phyloP scores from a whole-genome alignment of 169 alveolate genomes.

The Cryptosporidium meleagridis region DNA sequence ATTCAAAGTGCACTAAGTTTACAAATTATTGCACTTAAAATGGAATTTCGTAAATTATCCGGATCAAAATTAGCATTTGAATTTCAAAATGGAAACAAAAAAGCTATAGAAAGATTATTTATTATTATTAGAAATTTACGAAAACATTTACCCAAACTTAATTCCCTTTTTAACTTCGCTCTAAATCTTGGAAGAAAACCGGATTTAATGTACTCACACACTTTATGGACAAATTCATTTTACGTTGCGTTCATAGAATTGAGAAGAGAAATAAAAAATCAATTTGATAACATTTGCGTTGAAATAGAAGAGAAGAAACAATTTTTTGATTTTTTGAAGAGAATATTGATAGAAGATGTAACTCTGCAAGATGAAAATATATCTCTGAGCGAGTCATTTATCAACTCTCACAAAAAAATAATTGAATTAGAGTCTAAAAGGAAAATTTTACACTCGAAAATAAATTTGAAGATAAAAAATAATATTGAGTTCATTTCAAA shows the following conservation, averaged over 20 bases:
- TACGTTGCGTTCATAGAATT: conserved; percentile 17
- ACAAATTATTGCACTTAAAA: conserved; percentile 18
- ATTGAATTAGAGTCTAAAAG: conserved; percentile 10
- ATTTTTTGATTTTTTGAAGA: conserved; percentile 2
- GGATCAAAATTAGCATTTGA: neutral
- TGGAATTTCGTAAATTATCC: conserved; percentile 10
- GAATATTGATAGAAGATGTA: neutral
- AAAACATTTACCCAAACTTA: neutral
- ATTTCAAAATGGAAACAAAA: neutral
- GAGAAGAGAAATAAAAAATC: neutral
- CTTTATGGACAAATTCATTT: conserved; percentile 7
- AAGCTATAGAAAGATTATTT: neutral
- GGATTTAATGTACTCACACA: conserved; percentile 4
- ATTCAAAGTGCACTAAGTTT: conserved; percentile 20
- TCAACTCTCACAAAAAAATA: neutral
- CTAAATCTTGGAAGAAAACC: conserved; percentile 40
- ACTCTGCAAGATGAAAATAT: neutral
- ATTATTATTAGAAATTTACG: neutral
- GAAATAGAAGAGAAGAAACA: conserved; percentile 2
- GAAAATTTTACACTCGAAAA: neutral
- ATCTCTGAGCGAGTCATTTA: neutral
- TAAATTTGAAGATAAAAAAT: neutral
- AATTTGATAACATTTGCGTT: neutral
- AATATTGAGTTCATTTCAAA: neutral
- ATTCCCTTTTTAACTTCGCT: conserved; percentile 12